Evolutionary conservation across 208 protist genomes (phyloP).

Genomic region (Crithidia sp.): DNA sequence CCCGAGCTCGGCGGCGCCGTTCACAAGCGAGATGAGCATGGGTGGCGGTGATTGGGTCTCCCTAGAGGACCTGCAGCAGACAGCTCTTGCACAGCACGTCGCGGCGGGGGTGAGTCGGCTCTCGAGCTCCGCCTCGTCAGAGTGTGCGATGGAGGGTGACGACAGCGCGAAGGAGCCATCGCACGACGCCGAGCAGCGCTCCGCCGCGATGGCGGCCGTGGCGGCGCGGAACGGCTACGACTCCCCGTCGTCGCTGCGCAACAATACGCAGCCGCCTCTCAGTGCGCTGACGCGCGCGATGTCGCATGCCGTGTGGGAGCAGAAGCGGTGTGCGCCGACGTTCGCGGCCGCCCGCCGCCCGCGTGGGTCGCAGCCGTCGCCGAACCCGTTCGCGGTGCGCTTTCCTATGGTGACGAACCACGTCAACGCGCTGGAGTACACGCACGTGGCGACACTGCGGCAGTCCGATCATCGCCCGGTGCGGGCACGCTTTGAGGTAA

Average conservation of each 20-base stretch:
- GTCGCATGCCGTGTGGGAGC: slow-evolving; percentile 24
- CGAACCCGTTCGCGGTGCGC: slow-evolving; percentile 22
- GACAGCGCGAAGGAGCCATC: not conserved
- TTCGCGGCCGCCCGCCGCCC: slow-evolving; percentile 36
- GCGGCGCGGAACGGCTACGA: slow-evolving; percentile 13
- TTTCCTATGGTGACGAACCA: slow-evolving; percentile 66
- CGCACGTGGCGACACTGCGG: slow-evolving; percentile 41
- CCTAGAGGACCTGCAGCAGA: slow-evolving; percentile 16
- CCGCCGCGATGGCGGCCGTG: slow-evolving; percentile 13
- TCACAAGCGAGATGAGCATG: slow-evolving; percentile 4
- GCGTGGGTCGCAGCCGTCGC: not conserved
- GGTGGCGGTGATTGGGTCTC: slow-evolving; percentile 18
- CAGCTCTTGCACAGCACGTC: not conserved
- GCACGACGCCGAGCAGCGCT: not conserved
- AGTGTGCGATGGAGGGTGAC: not conserved
- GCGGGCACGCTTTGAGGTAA: slow-evolving; percentile 70
- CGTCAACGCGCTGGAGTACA: slow-evolving; percentile 54
- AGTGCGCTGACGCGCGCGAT: not conserved
- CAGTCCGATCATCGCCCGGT: slow-evolving; percentile 82
- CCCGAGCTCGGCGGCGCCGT: not conserved
- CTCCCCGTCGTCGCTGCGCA: not conserved
- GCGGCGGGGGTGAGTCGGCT: not conserved
- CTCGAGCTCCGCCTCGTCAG: slow-evolving; percentile 16
- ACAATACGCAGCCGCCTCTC: not conserved
- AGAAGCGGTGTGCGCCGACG: slow-evolving; percentile 31